Conservation (phyloP, 139 green algal species). For the Auxenochlorella pyrenoidosa region DNA sequence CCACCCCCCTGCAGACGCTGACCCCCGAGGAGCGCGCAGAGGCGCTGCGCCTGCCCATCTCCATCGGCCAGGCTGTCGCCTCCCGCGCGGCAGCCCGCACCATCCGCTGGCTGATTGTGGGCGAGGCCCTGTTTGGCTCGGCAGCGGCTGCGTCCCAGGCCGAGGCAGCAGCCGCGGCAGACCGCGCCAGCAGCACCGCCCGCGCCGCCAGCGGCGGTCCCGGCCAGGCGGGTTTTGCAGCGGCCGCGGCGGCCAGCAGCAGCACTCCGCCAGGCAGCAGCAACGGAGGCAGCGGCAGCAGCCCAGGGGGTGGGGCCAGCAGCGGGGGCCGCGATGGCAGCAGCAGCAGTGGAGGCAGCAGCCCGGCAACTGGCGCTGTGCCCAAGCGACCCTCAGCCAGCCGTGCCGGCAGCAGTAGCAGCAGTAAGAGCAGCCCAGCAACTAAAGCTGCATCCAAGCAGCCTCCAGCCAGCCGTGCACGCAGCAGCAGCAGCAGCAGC, state of each 20-base stretch:
- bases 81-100: slow-evolving; percentile 25
- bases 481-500: neutral
- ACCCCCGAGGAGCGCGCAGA: slow-evolving; percentile 26
- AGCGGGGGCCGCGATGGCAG: neutral
- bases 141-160: neutral
- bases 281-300: neutral
- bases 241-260: slow-evolving; percentile 1
- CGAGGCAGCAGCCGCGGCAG: slow-evolving; percentile 8
- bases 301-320: neutral
- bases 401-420: neutral
- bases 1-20: slow-evolving; percentile 17
- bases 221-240: neutral
- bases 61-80: slow-evolving; percentile 30
- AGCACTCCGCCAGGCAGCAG: neutral
- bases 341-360: too few species aligned
- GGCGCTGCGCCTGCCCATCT: slow-evolving; percentile 43
- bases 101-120: slow-evolving; percentile 37
- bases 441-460: neutral
- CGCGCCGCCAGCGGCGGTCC: neutral
- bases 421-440: too few species aligned
- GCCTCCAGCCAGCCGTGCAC: neutral
- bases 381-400: neutral
- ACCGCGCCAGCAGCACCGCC: neutral
- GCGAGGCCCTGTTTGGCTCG: slow-evolving; percentile 6
- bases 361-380: neutral